These are phyloP conservation scores for Austroboletus eburneus DNA, from an alignment of 768 basidiomycete genomes.

Conservation along the genomic window DNA sequence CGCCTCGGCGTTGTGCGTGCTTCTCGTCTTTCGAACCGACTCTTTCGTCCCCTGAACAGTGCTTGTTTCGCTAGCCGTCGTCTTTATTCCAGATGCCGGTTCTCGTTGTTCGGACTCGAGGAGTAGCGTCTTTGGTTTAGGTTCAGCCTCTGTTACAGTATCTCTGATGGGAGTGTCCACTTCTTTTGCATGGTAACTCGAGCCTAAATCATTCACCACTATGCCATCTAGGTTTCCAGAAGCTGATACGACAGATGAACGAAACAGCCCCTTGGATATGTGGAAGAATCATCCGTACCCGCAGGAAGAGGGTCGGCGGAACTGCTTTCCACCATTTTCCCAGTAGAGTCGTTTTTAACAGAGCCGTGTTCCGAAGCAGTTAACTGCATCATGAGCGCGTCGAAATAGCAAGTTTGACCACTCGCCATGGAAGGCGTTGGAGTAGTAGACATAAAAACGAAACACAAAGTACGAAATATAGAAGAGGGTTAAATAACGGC, in stretches of 20 bases:
- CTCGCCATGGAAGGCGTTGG: conserved; percentile 24
- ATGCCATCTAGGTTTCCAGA: neutral
- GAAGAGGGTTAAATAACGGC: conserved; percentile 20
- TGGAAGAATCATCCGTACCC: conserved; percentile 3
- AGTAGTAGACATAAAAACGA: conserved; percentile 11
- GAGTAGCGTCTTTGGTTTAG: conserved; percentile 9
- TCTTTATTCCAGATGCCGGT: neutral
- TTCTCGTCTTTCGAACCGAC: conserved; percentile 23
- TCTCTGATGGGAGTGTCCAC: no score
- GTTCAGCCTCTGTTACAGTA: neutral
- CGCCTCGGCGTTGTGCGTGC: conserved; percentile 11
- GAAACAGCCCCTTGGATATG: no score
- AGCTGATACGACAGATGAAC: conserved; percentile 1
- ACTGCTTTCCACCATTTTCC: neutral
- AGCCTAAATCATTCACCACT: neutral
- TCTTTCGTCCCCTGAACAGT: conserved; percentile 12
- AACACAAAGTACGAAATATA: neutral
- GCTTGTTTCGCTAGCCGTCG: neutral
- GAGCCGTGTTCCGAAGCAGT: neutral
- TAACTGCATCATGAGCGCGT: conserved; percentile 38
- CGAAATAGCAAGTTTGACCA: conserved; percentile 40
- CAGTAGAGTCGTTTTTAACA: neutral
- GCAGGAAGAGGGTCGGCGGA: neutral
- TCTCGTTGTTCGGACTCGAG: conserved; percentile 19
- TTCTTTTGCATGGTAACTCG: no score